Evolutionary conservation across 805 yeast genomes (phyloP).

Genomic region (Starmerella geochares): DNA sequence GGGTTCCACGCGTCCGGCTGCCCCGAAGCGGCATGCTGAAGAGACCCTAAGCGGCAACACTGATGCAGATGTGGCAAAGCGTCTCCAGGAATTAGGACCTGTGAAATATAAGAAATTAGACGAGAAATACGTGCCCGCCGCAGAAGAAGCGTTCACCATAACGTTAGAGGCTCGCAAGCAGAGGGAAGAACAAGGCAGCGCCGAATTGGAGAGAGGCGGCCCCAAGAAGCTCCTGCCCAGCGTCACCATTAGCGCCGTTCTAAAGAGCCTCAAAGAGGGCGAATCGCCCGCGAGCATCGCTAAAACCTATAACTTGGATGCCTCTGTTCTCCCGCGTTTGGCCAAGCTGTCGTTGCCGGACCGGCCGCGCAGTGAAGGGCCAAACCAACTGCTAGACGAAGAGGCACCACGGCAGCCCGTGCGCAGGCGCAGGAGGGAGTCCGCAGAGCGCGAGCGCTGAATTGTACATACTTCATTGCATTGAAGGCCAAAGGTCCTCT

Average conservation of each 20-base stretch:
- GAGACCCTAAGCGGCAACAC: constrained; percentile 33
- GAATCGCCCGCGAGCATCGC: constrained; percentile 20
- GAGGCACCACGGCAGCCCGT: background rate
- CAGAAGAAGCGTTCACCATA: constrained; percentile 22
- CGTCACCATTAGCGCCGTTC: constrained; percentile 24
- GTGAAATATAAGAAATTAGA: constrained; percentile 17
- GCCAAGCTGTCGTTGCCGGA: constrained; percentile 9
- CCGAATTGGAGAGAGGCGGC: constrained; percentile 10
- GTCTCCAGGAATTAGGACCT: constrained; percentile 24
- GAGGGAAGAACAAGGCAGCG: constrained; percentile 10
- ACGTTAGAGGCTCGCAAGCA: constrained; percentile 24
- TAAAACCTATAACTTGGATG: constrained; percentile 20
- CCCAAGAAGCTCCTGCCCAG: constrained; percentile 21
- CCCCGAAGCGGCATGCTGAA: background rate
- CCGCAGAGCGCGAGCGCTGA: background rate
- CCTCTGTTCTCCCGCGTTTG: constrained; percentile 19
- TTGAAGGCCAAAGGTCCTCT: too few relatives aligned
- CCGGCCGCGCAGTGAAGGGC: background rate
- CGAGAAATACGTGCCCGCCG: constrained; percentile 18
- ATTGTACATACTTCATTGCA: background rate
- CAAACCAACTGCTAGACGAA: constrained; percentile 11
- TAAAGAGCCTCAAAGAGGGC: constrained; percentile 22
- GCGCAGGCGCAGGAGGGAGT: background rate
- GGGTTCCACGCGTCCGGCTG: constrained; percentile 4
- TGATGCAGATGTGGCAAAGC: constrained; percentile 25